Base-by-base conservation (phyloP, 1,284 basidiomycete genomes). In the Ganoderma meredithae region DNA sequence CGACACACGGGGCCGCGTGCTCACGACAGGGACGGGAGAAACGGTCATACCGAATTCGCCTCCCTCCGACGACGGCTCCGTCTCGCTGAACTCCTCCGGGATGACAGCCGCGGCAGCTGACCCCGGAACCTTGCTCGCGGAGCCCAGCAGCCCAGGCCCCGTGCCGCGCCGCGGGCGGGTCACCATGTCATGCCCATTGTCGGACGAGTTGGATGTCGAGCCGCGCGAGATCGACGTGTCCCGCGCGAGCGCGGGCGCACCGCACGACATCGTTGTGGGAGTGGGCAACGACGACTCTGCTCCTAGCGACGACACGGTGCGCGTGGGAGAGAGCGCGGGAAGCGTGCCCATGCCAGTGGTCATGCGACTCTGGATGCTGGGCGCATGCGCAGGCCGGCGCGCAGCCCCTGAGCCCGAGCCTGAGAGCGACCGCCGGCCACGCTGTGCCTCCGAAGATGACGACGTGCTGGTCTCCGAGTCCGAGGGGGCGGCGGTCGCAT, bases 241-340 rank as follows among this genome's bases (percentile, higher is more conserved):
- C 53, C 72, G 69, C 49, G 49, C 60, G 43, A 44, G 43, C 25
- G 60, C 7, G 22, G 39, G 15, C n/a, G 41, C 41, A 15, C 27
- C 43, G 55, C 71, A 72, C 31, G 74, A 73, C 33, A 62, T 63
- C 62, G 72, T 73, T 40, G 74, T 75, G 39, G 77, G 76, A 53
- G 77, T 77, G 31, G 71, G 71, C 44, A 75, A 70, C 27, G 70
- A 65, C 36, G 72, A 71, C 31, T 74, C 68, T 49, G 71, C 72
- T 10, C 71, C 70, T 12, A 69, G 71, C 15, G 75, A 76, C 15
- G 74, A 75, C 12, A 69, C 69, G 39, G 75, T 77, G 39, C 76
- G 72, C 43, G 76, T 78, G 0, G 76, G 77, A 40, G 77, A 78
- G 40, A 77, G 74, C 64, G 77, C 76, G 43, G 77, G 75, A 41